Evolutionary conservation across 192 early-diverging fungal genomes (phyloP).

Genomic region (Backusella westeae): DNA sequence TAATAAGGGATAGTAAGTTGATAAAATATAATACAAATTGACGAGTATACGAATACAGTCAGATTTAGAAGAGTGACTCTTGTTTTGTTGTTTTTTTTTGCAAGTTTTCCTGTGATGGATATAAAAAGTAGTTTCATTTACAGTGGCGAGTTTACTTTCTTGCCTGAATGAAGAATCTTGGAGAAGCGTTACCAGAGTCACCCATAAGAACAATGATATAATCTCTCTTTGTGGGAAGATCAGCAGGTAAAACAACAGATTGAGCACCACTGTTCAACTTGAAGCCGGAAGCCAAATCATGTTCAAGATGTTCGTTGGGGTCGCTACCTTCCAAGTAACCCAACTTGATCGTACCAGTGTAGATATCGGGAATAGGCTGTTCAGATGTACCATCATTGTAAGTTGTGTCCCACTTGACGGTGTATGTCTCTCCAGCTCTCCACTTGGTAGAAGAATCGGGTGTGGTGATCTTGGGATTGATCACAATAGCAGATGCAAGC

Average conservation of each 20-base stretch:
- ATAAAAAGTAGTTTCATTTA: background rate
- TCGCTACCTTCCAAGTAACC: slow-evolving; percentile 19
- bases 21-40: slow-evolving; percentile 7
- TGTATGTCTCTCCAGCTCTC: slow-evolving; percentile 19
- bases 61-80: background rate
- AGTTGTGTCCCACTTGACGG: slow-evolving; percentile 18
- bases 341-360: slow-evolving; percentile 17
- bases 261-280: slow-evolving; percentile 15
- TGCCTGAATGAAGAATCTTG: slow-evolving; percentile 14
- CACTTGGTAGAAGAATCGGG: slow-evolving; percentile 16
- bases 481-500: slow-evolving; percentile 3
- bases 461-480: slow-evolving; percentile 9
- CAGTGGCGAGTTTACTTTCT: background rate
- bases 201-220: slow-evolving; percentile 31
- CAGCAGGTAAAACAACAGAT: slow-evolving; percentile 5
- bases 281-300: slow-evolving; percentile 17
- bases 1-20: background rate
- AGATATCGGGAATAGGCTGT: slow-evolving; percentile 17
- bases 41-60: background rate
- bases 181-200: slow-evolving; percentile 28
- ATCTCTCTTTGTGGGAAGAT: slow-evolving; percentile 5
- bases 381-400: background rate
- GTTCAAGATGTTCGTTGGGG: slow-evolving; percentile 22
- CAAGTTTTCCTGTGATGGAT: background rate
- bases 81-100: too few species aligned